These are phyloP conservation scores for Paracoccidioides brasiliensis DNA, from an alignment of 2,329 filamentous ascomycete species.

Conservation along the genomic window DNA sequence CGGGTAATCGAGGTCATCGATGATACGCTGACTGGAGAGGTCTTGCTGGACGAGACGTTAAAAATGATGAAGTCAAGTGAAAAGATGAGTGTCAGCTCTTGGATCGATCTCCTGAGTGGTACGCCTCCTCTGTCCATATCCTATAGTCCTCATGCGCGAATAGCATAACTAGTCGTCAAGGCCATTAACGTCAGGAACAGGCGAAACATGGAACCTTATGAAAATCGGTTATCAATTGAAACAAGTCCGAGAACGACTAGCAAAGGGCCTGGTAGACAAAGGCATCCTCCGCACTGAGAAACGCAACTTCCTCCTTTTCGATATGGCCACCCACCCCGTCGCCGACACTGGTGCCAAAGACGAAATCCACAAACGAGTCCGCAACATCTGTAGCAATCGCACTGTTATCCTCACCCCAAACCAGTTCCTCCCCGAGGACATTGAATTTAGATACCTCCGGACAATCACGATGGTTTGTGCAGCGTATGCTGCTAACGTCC, in stretches of 20 bases:
- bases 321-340: slow-evolving; percentile 98
- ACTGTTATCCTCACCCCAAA: slow-evolving; percentile 79
- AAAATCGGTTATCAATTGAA: slow-evolving; percentile 99
- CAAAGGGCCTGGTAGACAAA: slow-evolving; percentile 96
- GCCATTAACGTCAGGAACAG: slow-evolving; percentile 35
- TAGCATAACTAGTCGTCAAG: not conserved
- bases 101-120: slow-evolving; percentile 99
- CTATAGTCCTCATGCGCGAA: slow-evolving; percentile 5
- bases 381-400: slow-evolving; percentile 82
- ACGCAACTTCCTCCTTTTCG: slow-evolving; percentile 97
- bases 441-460: slow-evolving; percentile 85
- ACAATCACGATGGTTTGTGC: slow-evolving; percentile 96
- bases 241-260: slow-evolving; percentile 92
- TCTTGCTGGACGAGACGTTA: slow-evolving; percentile 88
- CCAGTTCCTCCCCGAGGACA: slow-evolving; percentile 83
- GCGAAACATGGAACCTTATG: slow-evolving; percentile 99
- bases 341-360: slow-evolving; percentile 95
- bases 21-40: slow-evolving; percentile 90
- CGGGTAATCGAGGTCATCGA: slow-evolving; percentile 94
- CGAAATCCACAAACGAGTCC: slow-evolving; percentile 84
- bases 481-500: slow-evolving; percentile 91
- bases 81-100: slow-evolving; percentile 98
- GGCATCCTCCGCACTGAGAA: slow-evolving; percentile 97
- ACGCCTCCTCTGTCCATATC: slow-evolving; percentile 20
- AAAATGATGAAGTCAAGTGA: slow-evolving; percentile 99